These are phyloP conservation scores for Podaxis pistillaris DNA, from an alignment of 768 basidiomycete genomes.

Conservation along the genomic window DNA sequence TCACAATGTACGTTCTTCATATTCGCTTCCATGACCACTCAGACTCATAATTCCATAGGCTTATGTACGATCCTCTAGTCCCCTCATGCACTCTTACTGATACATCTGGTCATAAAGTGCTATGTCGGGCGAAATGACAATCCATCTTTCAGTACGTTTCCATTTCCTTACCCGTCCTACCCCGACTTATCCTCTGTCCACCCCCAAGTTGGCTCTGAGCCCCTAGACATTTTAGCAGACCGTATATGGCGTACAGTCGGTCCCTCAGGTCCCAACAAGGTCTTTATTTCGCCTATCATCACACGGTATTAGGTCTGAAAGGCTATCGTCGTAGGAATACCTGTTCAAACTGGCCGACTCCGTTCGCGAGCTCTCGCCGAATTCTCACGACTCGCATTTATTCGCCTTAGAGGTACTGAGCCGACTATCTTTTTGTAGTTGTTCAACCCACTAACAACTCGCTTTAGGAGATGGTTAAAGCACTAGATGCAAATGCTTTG, in stretches of 20 bases:
- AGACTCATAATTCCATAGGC: constrained; percentile 34
- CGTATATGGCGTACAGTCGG: constrained; percentile 76
- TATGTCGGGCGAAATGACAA: constrained; percentile 89
- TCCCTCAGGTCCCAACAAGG: constrained; percentile 91
- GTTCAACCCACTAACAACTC: background rate
- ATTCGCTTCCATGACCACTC: background rate
- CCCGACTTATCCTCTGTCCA: background rate
- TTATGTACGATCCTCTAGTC: constrained; percentile 36
- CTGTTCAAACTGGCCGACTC: constrained; percentile 74
- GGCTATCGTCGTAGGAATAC: constrained; percentile 62
- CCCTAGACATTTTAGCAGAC: constrained; percentile 63
- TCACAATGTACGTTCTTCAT: constrained; percentile 41
- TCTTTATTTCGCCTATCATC: constrained; percentile 22
- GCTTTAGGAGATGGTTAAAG: constrained; percentile 2
- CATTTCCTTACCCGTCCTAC: background rate
- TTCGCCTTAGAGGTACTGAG: constrained; percentile 68
- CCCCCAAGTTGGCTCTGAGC: constrained; percentile 74
- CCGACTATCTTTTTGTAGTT: no score
- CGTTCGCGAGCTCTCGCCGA: constrained; percentile 70
- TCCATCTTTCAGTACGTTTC: constrained; percentile 75
- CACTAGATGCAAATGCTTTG: background rate
- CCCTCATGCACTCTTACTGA: background rate
- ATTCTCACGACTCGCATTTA: constrained; percentile 74
- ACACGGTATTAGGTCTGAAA: background rate
- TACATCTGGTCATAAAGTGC: constrained; percentile 44